Percentiles rank a stretch among this genome's conserved stretches.
Conservation (phyloP, 805 yeast species). For the Saccharomycopsis fibuligera region DNA sequence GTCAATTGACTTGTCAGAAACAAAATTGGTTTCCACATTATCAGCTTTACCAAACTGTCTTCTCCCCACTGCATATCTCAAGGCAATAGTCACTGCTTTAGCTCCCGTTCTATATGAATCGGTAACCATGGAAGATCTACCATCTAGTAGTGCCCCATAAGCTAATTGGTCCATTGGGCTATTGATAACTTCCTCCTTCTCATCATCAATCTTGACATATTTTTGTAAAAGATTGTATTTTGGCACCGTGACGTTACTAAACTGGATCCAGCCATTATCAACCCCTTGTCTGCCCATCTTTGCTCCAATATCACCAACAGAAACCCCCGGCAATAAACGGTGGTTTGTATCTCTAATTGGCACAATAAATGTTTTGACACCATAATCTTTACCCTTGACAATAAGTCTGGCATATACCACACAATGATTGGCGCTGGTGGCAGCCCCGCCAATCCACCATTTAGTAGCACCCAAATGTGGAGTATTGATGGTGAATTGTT, state of each 20-base stretch:
- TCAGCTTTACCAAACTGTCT: constrained; percentile 64
- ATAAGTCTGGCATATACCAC: constrained; percentile 80
- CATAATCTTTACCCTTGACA: constrained; percentile 79
- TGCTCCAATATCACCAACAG: constrained; percentile 87
- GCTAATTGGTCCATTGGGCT: constrained; percentile 88
- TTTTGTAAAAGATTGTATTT: constrained; percentile 75
- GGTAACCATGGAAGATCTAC: constrained; percentile 83
- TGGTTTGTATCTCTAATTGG: constrained; percentile 77
- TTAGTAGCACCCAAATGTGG: constrained; percentile 91
- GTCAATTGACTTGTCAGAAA: constrained; percentile 1
- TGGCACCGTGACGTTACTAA: constrained; percentile 76
- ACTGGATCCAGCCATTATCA: constrained; percentile 96
- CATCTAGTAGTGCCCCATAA: constrained; percentile 80
- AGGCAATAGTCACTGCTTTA: constrained; percentile 74
- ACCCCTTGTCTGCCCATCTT: constrained; percentile 96
- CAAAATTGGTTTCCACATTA: constrained; percentile 24
- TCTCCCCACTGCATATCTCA: constrained; percentile 84
- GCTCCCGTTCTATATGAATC: constrained; percentile 81
- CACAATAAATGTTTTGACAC: constrained; percentile 88
- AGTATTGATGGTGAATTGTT: constrained; percentile 71
- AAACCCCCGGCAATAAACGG: constrained; percentile 68
- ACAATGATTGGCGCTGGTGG: constrained; percentile 85
- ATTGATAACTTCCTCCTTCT: constrained; percentile 60
- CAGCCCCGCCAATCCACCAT: constrained; percentile 99
- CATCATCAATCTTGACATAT: constrained; percentile 60